A percentile compares a stretch with the other conserved stretches of the same genome.
phyloP scores from a whole-genome alignment of 1,284 basidiomycete genomes.

The Sutorius eximius region DNA sequence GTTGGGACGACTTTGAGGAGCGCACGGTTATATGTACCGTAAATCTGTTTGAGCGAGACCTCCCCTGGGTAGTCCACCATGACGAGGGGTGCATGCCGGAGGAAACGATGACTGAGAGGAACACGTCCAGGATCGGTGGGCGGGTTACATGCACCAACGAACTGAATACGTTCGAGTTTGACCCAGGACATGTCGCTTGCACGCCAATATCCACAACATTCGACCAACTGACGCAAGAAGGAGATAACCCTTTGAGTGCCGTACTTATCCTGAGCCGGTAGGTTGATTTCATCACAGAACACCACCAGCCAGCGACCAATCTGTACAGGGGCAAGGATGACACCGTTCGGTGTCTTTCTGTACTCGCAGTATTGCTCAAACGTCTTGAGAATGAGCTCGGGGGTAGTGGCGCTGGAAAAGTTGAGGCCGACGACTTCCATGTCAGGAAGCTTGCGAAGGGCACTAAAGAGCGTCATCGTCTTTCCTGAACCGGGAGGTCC shows the following conservation, averaged over 20 bases:
- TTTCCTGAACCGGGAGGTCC: slow-evolving; percentile 99
- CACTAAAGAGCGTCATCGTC: slow-evolving; percentile 99
- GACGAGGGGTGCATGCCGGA: slow-evolving; percentile 96
- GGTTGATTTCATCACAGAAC: slow-evolving; percentile 99
- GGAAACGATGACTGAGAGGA: slow-evolving; percentile 95
- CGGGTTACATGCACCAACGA: slow-evolving; percentile 99
- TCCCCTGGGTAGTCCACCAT: slow-evolving; percentile 99
- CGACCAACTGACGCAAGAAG: slow-evolving; percentile 96
- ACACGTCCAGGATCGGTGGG: slow-evolving; percentile 99
- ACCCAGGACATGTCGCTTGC: slow-evolving; percentile 97
- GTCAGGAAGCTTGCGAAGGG: slow-evolving; percentile 94
- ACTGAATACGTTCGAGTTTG: slow-evolving; percentile 95
- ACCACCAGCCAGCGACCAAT: slow-evolving; percentile 98
- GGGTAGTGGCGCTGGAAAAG: slow-evolving; percentile 98
- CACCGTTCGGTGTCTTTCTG: slow-evolving; percentile 96
- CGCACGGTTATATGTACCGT: slow-evolving; percentile 98
- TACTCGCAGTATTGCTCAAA: slow-evolving; percentile 99
- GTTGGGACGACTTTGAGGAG: slow-evolving; percentile 95
- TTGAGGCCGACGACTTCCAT: slow-evolving; percentile 99
- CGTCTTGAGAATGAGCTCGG: slow-evolving; percentile 96
- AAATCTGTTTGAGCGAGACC: slow-evolving; percentile 96
- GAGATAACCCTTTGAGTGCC: slow-evolving; percentile 99
- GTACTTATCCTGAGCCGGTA: slow-evolving; percentile 97
- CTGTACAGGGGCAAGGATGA: slow-evolving; percentile 90
- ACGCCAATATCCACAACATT: slow-evolving; percentile 94